Conservation (phyloP, 768 basidiomycete species). For the Lepiota subincarnata region DNA sequence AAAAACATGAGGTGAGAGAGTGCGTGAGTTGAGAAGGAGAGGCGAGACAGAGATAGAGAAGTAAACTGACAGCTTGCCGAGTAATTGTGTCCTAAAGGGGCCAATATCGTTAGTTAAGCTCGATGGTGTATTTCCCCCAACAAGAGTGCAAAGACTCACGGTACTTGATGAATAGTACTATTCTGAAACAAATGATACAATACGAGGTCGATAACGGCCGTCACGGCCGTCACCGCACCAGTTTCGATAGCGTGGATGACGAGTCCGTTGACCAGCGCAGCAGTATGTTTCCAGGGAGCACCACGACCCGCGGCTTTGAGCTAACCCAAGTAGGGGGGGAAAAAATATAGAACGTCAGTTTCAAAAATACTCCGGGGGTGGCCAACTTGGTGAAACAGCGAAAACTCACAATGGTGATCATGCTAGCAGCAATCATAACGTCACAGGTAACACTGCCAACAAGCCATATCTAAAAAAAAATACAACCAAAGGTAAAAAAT, state of each 20-base stretch:
- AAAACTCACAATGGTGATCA: conserved; percentile 13
- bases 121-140: neutral
- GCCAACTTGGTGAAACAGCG: no score
- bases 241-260: conserved; percentile 14
- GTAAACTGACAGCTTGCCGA: conserved; percentile 4
- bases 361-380: no score
- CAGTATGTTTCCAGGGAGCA: conserved; percentile 13
- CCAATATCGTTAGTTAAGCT: neutral
- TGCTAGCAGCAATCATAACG: conserved; percentile 10
- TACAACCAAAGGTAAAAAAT: no score
- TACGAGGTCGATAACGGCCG: conserved; percentile 6
- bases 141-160: neutral
- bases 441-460: conserved; percentile 12
- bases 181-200: conserved; percentile 7
- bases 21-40: no score
- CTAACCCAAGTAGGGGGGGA: neutral
- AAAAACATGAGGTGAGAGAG: no score
- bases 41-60: neutral
- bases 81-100: neutral
- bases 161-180: conserved; percentile 8
- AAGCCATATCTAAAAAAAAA: conserved; percentile 14
- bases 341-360: no score
- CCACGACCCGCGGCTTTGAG: conserved; percentile 2
- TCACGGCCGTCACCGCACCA: conserved; percentile 11
- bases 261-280: conserved; percentile 12